Evolutionary conservation across 73 alveolate species (phyloP), one percentile per base, ranked within the genome.

Genomic region (Paramecium octaurelia): DNA sequence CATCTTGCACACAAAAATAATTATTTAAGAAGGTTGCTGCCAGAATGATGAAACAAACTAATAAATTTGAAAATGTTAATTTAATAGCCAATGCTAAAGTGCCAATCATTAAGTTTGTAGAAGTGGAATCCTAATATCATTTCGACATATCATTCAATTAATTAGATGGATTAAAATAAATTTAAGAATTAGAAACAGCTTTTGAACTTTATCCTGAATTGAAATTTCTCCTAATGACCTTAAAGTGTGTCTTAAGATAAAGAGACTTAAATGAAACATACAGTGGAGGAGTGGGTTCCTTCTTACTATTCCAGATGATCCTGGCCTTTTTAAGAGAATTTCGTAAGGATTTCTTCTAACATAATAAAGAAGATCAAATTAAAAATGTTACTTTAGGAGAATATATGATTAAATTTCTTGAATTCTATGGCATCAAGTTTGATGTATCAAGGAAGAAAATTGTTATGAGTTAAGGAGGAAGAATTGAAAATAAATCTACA

Each of bases 221-320:
- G 31, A 96, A 89, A 93, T 96, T 93, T 40, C 75, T 98, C 20
- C 75, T 96, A 40, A 58, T 96, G 77, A 96, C 97, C 12, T 58
- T 97, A 57, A 98, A 98, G 88, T 97, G 96, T 89, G 88, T 96
- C 58, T 94, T 98, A 44, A 97, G 97, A 85, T 95, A 96, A 89
- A 93, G 99, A 86, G 95, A 96, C 46, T 93, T 98, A 58, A 93
- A 97, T 86, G 99, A 97, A 91, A 95, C 99, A 31, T 97, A 96
- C 86, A 93, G 95, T 70, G 99, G 99, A 36, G 99, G 99, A 1
- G 95, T 98, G 69, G 98, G 99, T 57, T 95, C 99, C 9, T 98
- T 97, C 85, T 93, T 96, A 21, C 94, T 97, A 40, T 95, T 97
- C 85, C 86, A 95, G 69, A 80, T 98, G 95, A 91, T 97, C 11